Evolutionary conservation across 805 yeast species (phyloP).

Genomic region (Candida oleophila): DNA sequence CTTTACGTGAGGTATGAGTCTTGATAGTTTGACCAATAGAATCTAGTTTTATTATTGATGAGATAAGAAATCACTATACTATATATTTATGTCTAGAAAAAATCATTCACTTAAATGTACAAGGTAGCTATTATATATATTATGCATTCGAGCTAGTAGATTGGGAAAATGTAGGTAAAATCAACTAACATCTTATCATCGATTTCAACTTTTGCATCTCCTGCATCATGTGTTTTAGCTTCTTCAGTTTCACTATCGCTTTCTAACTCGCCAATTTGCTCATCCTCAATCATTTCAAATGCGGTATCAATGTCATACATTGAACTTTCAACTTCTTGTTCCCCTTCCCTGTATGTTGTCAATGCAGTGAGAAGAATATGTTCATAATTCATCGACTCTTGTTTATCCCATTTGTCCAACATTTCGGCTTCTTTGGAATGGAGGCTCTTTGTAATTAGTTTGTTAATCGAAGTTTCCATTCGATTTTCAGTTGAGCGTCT

Average conservation of each 20-base stretch:
- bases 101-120: too few species aligned
- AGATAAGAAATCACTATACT: too few species aligned
- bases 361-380: slow-evolving; percentile 18
- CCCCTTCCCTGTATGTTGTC: slow-evolving; percentile 9
- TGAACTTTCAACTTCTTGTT: slow-evolving; percentile 7
- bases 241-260: not conserved
- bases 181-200: slow-evolving; percentile 3
- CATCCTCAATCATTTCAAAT: slow-evolving; percentile 8
- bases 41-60: not conserved
- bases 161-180: not conserved
- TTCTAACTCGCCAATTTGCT: not conserved
- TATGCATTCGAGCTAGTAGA: not conserved
- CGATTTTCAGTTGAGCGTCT: not conserved
- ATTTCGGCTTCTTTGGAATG: slow-evolving; percentile 5
- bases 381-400: slow-evolving; percentile 15
- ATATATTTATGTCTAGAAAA: too few species aligned
- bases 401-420: slow-evolving; percentile 13
- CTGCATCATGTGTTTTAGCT: not conserved
- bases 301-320: slow-evolving; percentile 9
- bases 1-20: slow-evolving; percentile 61
- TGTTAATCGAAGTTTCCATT: not conserved
- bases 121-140: too few species aligned
- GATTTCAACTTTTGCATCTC: not conserved
- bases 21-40: slow-evolving; percentile 1
- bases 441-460: slow-evolving; percentile 1